phyloP scores from a whole-genome alignment of 768 basidiomycete species.

The Russula olivacea region DNA sequence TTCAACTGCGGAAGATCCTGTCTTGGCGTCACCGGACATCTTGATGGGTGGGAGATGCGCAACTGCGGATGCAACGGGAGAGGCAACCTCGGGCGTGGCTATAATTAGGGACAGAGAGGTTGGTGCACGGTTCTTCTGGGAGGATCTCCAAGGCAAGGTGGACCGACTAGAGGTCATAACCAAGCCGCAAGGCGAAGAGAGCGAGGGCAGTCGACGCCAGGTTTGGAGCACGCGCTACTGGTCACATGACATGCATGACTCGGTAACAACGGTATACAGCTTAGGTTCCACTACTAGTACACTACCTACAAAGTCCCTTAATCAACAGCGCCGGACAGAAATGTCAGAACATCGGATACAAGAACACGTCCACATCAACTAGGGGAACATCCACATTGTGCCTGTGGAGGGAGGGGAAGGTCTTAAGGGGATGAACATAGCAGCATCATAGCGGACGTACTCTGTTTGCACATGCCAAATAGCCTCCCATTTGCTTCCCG shows the following conservation, averaged over 20 bases:
- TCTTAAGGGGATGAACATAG: neutral
- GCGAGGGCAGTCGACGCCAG: neutral
- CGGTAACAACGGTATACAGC: neutral
- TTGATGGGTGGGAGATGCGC: conserved; percentile 13
- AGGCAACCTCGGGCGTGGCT: conserved; percentile 15
- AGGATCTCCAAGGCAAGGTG: conserved; percentile 12
- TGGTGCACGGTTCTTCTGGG: conserved; percentile 20
- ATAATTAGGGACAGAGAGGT: conserved; percentile 22
- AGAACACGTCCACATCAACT: conserved; percentile 7
- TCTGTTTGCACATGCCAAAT: conserved; percentile 2
- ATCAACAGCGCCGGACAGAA: no score
- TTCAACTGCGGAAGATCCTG: neutral
- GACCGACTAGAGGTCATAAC: conserved; percentile 20
- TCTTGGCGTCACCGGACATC: conserved; percentile 5
- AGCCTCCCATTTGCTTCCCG: neutral
- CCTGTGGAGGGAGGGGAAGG: neutral
- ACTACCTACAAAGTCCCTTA: neutral
- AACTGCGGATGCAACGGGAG: conserved; percentile 19
- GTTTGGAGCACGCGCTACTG: neutral
- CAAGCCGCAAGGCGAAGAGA: neutral
- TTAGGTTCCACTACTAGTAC: neutral
- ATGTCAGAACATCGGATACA: neutral
- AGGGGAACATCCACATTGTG: neutral
- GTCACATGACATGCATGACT: neutral
- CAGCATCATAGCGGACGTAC: neutral